Evolutionary conservation across 129 eudicot species (phyloP), one percentile per base, ranked within the genome.

Genomic region (Solidago caesia): DNA sequence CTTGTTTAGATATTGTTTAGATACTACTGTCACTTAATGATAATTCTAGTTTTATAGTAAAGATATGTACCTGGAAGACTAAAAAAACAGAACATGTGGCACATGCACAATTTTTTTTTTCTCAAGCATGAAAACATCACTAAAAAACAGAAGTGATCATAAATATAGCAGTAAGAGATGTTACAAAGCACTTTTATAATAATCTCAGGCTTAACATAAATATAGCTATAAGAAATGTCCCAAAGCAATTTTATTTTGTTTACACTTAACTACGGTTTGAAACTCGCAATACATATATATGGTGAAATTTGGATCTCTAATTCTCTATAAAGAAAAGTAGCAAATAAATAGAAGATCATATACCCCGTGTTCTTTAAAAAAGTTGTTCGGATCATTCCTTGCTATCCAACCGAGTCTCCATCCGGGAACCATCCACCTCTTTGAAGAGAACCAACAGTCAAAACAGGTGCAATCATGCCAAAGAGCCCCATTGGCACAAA

Each of bases 351-450:
- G 60, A 76, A 33, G 62, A 60, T 61, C 21, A 21, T 21, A 21
- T 43, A 82, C 92, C 83, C 87, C 85, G 8, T 72, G 64, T 70
- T 79, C 78, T 45, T 76, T 71, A 72, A 87, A 51, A 71, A 87
- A 61, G 70, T 81, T 85, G 64, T 73, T 56, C 10, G 83, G 84
- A 63, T 87, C 92, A 41, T 27, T 82, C 73, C 67, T 73, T 5
- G 84, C 77, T 16, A 87, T 77, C 92, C 92, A 87, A 48, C 92
- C 88, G 27, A 84, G 59, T 41, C 92, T 77, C 92, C 92, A 87
- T 16, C 92, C 92, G 13, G 92, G 92, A 66, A 87, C 79, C 46
- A 84, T 70, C 92, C 92, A 84, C 74, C 86, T 77, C 76, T 87
- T 87, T 70, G 92, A 87, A 87, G 39, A 46, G 88, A 77, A 27